Percentiles rank a stretch among this genome's conserved stretches.
Evolutionary conservation across 306 rosid genomes (phyloP).

Genomic region (Prunus mume): DNA sequence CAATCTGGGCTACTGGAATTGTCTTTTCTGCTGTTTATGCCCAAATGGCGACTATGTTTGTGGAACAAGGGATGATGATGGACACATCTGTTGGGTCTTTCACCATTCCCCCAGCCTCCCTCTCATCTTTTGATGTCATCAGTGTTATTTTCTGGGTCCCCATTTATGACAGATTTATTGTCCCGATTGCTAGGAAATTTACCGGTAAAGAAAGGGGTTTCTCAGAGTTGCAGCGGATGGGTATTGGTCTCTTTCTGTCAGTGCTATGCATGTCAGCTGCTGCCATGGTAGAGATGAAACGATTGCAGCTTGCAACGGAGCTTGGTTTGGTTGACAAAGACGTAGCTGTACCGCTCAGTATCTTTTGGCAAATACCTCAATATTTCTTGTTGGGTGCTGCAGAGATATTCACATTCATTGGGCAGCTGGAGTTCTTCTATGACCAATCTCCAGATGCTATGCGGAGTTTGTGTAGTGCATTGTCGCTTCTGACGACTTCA

Average conservation of each 20-base stretch:
- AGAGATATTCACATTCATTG: slow-evolving; percentile 77
- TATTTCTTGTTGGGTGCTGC: slow-evolving; percentile 89
- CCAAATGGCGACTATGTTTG: slow-evolving; percentile 93
- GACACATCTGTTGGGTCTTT: slow-evolving; percentile 74
- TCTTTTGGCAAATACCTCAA: slow-evolving; percentile 86
- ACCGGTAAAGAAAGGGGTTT: slow-evolving; percentile 88
- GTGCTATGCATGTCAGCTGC: slow-evolving; percentile 92
- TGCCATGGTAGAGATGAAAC: slow-evolving; percentile 70
- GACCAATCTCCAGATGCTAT: slow-evolving; percentile 97
- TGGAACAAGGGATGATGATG: slow-evolving; percentile 91
- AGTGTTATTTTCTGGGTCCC: slow-evolving; percentile 97
- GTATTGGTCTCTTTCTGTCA: slow-evolving; percentile 84
- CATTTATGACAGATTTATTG: slow-evolving; percentile 64
- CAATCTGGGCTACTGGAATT: slow-evolving; percentile 90
- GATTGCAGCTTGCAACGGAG: slow-evolving; percentile 66
- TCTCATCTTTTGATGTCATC: slow-evolving; percentile 67
- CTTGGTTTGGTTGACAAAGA: slow-evolving; percentile 55
- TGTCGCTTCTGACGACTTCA: slow-evolving; percentile 72
- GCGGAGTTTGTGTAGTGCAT: slow-evolving; percentile 93
- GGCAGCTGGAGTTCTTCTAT: slow-evolving; percentile 93
- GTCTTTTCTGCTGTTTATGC: slow-evolving; percentile 89
- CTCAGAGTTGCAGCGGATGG: slow-evolving; percentile 93
- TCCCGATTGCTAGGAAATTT: slow-evolving; percentile 74
- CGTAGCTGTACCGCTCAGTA: slow-evolving; percentile 64
- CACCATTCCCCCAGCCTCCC: slow-evolving; percentile 90